Base-by-base conservation (phyloP, 2,329 filamentous ascomycete species). In the Cordyceps farinosa region DNA sequence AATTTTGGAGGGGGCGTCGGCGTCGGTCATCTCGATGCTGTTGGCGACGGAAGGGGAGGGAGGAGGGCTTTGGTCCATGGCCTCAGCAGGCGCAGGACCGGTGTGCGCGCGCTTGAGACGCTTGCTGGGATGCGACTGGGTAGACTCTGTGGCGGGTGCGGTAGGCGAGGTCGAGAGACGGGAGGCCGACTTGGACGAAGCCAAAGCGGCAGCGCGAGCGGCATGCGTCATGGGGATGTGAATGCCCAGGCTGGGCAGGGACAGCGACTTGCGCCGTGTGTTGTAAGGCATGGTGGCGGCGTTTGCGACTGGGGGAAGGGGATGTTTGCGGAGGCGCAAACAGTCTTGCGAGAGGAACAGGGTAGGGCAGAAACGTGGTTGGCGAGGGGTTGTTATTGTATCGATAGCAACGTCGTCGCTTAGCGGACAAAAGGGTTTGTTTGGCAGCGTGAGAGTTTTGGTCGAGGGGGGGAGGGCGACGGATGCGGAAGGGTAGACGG, bases 181-280 rank as follows among this genome's bases (percentile, higher is more conserved):
- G n/a, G 53, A 38, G 17, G 60, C 42, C 15, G 60, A 57, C 17
- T 70, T 72, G 72, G 70, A 77, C 65, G 70, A 71, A 68, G 82
- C 73, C 17, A 79, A 73, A 73, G 81, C 73, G 75, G 81, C 79
- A 77, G 80, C 78, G 78, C 86, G 81, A 67, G 85, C 79, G 71
- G 87, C 83, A 71, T 87, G 80, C 70, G 83, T 81, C 71, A 89
- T 85, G 67, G 90, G 88, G 67, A 97, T 83, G 72, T 95, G 91
- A 71, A 98, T 97, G 75, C 95, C 95, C 71, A 98, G 85, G 69
- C 92, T 96, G 65, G 92, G 90, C 73, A 98, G 83, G 66, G 93
- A 97, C 69, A 99, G 82, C 73, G 92, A 97, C 82, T 98, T 98
- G 78, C 93, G 89, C 79, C 94, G 90, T 69, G 94, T 98, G 78